These are phyloP conservation scores for Aspergillus pseudoglaucus DNA, from an alignment of 2,329 filamentous ascomycete genomes.

Conservation along the genomic window DNA sequence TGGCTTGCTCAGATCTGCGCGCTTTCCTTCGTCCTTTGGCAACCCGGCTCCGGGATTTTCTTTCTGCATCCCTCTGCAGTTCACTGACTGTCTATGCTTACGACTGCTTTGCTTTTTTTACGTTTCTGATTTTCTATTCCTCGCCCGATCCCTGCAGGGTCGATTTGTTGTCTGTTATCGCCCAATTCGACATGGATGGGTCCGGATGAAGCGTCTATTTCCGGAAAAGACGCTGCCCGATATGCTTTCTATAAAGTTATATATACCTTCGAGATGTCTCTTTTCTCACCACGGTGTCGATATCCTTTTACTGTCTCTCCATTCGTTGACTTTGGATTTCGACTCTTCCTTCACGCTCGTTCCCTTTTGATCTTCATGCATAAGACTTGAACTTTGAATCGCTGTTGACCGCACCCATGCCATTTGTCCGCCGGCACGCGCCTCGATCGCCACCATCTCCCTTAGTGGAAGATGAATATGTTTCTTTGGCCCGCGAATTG, in stretches of 20 bases:
- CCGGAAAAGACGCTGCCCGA: slow-evolving; percentile 15
- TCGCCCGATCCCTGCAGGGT: not conserved
- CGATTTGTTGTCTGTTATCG: slow-evolving; percentile 18
- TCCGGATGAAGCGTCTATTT: slow-evolving; percentile 16
- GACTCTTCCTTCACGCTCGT: slow-evolving; percentile 1
- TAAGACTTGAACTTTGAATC: slow-evolving; percentile 3
- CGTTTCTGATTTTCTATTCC: not conserved
- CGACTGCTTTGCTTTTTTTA: not conserved
- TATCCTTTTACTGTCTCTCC: not conserved
- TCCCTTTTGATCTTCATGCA: not conserved
- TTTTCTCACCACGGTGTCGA: not conserved
- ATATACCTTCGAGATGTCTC: slow-evolving; percentile 3
- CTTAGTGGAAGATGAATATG: slow-evolving; percentile 40
- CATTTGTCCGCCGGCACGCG: slow-evolving; percentile 18
- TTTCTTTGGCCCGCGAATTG: slow-evolving; percentile 37
- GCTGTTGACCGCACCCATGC: slow-evolving; percentile 11
- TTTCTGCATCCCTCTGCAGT: not conserved
- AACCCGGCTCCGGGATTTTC: not conserved
- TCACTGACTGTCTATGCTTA: slow-evolving; percentile 4
- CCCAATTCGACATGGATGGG: slow-evolving; percentile 14
- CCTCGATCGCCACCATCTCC: slow-evolving; percentile 38
- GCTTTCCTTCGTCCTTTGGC: not conserved
- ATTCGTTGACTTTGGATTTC: slow-evolving; percentile 1
- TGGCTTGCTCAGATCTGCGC: no score
- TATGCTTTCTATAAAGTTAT: slow-evolving; percentile 9